phyloP scores from a whole-genome alignment of 2,329 filamentous ascomycete genomes.

The Rasamsonia emersonii region DNA sequence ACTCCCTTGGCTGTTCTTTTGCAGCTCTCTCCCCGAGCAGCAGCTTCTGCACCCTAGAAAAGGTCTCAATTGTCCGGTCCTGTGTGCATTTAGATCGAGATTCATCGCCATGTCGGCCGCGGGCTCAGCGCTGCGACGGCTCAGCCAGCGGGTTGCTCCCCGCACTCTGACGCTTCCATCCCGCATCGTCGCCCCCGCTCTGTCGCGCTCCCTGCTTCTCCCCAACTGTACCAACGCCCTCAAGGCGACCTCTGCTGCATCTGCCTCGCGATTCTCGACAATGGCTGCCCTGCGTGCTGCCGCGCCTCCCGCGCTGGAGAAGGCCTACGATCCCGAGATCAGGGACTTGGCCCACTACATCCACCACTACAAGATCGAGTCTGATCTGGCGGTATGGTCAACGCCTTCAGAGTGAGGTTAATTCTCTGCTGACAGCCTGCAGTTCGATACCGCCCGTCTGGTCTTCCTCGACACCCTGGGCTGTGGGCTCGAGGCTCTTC shows the following conservation, averaged over 20 bases:
- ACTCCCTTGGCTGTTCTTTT: too few relatives aligned
- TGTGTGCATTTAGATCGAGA: too few relatives aligned
- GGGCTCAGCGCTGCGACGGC: conserved; percentile 31
- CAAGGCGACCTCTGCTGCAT: conserved; percentile 14
- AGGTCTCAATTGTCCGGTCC: too few relatives aligned
- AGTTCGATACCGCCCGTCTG: conserved; percentile 88
- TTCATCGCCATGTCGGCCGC: conserved; percentile 30
- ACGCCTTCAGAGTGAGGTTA: too few relatives aligned
- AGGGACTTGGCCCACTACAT: conserved; percentile 92
- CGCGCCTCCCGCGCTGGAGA: conserved; percentile 24
- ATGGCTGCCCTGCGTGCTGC: conserved; percentile 32
- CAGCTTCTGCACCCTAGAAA: too few relatives aligned
- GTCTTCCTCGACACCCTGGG: conserved; percentile 95
- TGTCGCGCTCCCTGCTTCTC: conserved; percentile 24
- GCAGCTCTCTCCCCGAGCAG: background rate
- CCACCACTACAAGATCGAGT: conserved; percentile 82
- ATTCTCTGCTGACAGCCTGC: too few relatives aligned
- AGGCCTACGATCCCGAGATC: conserved; percentile 83
- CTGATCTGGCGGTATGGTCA: conserved; percentile 79
- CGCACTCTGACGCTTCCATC: conserved; percentile 34
- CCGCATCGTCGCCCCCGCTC: conserved; percentile 37
- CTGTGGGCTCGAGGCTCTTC: conserved; percentile 89
- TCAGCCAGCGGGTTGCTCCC: conserved; percentile 33
- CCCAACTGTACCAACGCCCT: conserved; percentile 11
- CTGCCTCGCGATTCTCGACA: conserved; percentile 32